Percentiles rank a stretch among this genome's conserved stretches.
These are phyloP conservation scores for Zygosaccharomyces lentus DNA, from an alignment of 805 yeast species.

Conservation along the genomic window DNA sequence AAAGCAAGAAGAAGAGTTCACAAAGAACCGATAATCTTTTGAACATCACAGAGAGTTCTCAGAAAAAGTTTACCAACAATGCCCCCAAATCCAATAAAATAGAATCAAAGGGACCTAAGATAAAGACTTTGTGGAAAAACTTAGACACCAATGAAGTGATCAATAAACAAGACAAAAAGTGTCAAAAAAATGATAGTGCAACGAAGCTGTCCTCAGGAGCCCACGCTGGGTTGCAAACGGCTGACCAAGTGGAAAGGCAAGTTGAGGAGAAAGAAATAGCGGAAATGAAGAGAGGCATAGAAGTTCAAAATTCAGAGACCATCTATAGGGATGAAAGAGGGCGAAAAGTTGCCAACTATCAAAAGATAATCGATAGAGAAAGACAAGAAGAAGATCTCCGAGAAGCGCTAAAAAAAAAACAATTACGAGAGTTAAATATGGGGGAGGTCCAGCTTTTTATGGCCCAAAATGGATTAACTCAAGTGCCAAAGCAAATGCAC, in stretches of 20 bases:
- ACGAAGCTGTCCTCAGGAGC: slow-evolving; percentile 33
- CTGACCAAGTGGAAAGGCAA: slow-evolving; percentile 39
- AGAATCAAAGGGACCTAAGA: background rate
- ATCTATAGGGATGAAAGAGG: slow-evolving; percentile 63
- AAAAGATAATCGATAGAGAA: slow-evolving; percentile 22
- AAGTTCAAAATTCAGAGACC: slow-evolving; percentile 32
- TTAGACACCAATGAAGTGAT: slow-evolving; percentile 25
- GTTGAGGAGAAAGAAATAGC: slow-evolving; percentile 32
- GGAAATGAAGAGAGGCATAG: slow-evolving; percentile 15
- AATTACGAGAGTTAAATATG: slow-evolving; percentile 38
- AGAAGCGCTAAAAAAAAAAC: slow-evolving; percentile 29
- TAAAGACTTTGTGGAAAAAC: slow-evolving; percentile 30
- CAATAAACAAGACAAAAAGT: slow-evolving; percentile 4
- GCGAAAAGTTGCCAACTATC: slow-evolving; percentile 42
- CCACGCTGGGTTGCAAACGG: slow-evolving; percentile 46
- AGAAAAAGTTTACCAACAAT: slow-evolving; percentile 13
- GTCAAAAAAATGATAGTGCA: background rate
- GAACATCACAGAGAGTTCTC: slow-evolving; percentile 20
- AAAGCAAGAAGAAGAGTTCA: slow-evolving; percentile 27
- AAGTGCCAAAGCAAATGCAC: slow-evolving; percentile 26
- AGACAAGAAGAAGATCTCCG: slow-evolving; percentile 28
- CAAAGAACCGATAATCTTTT: slow-evolving; percentile 8
- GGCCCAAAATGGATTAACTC: slow-evolving; percentile 23
- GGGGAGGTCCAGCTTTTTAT: slow-evolving; percentile 36
- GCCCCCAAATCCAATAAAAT: background rate